Base-by-base conservation (phyloP, 2,329 filamentous ascomycete species). In the Zymoseptoria tritici region DNA sequence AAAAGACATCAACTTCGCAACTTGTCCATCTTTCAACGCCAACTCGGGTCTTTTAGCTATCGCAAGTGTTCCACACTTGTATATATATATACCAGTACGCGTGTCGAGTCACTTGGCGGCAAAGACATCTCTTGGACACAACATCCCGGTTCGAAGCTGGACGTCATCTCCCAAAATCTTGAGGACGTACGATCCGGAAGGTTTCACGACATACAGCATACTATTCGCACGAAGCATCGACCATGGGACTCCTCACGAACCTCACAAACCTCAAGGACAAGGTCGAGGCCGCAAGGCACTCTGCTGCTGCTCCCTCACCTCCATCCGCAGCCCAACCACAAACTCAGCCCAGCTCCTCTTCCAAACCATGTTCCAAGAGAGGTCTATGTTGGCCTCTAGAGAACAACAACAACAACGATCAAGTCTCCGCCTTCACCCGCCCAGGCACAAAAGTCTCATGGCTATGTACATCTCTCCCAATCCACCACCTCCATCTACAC, bases 301-400 rank as follows among this genome's bases (percentile, higher is more conserved):
- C 52, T 53, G n/a, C 52, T 9, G 24, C 21, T 26, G 2, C 36
- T 46, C 36, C n/a, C n/a, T n/a, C 2, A n/a, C 36, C 36, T n/a
- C 36, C 36, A n/a, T 16, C 36, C 4, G 9, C 36, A 4, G 36
- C 22, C 3, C 49, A 26, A 24, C 16, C 7, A 22, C 57, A 50
- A 16, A 31, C 9, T 29, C 26, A 31, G n/a, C 56, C 42, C 31
- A 29, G 36, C 20, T 52, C 57, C 19, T 0, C 36, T 7, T 16
- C 21, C 20, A 49, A 50, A 50, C 31, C 22, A 11, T 21, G 46
- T 49, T 62, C 63, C n/a, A 72, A 72, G 62, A 66, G 71, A 26
- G 71, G 71, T 29, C 69, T 73, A 49, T 69, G 66, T 63, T 73
- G 71, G 70, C 70, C 70, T 2, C 62, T 60, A 6, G 67, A 70